Base-by-base conservation (phyloP, 257 asterid species). In the Vinca minor region DNA sequence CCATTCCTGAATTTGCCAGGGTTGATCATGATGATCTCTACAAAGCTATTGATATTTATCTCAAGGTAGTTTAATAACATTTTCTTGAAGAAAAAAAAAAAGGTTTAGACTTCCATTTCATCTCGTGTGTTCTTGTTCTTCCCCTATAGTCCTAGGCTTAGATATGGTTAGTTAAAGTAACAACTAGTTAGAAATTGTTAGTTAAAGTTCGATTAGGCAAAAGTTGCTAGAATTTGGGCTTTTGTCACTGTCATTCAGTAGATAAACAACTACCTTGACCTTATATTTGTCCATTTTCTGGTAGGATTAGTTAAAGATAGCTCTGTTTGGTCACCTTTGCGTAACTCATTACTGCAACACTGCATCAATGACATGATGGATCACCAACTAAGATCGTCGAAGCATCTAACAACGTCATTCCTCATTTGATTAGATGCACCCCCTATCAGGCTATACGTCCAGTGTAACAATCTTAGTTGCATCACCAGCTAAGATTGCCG, bases 1-100 rank as follows among this genome's bases (percentile, higher is more conserved):
- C 87, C 15, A 69, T 90, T 32, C 98, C 98, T 0, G 89, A 73
- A 12, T 85, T 86, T 52, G 78, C 98, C 1, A 79, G 98, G 83
- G 76, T 80, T 31, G 95, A 88, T 48, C 98, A 91, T 67, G 98
- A 91, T 63, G 91, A 80, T 79, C 95, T 91, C 42, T 91, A 87
- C 85, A 88, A 68, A 69, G 96, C 97, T 3, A 91, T 91, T 12
- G 91, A 91, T 79, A 79, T 80, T 65, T 91, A 74, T 76, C 88
- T 91, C 42, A 88, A 91, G 98, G 99, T 93, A 74, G 25, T 2
- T 3, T 3, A 2, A 26, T 47, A 59, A 14, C 42, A 36, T 26
- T 12, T 9, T n/a, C 23, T 18, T 5, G 53, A 6, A 46, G n/a
- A 11, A n/a, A n/a, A n/a, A n/a, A n/a, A n/a, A n/a, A n/a, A n/a